phyloP scores from a whole-genome alignment of 352 stramenopile species.

The Globisporangium uncinulatum region DNA sequence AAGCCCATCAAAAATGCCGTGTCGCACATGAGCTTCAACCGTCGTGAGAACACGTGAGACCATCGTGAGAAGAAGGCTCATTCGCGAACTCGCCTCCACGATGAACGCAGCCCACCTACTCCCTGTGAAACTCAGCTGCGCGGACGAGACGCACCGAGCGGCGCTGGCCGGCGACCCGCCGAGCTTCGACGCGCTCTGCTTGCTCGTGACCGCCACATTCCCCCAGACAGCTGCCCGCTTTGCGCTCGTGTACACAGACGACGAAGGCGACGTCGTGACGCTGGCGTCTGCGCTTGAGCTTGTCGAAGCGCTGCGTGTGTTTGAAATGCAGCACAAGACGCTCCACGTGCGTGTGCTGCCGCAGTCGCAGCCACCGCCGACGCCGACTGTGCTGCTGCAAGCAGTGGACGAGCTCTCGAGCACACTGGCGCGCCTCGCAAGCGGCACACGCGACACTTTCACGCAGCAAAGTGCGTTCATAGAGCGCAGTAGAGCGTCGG shows the following conservation, averaged over 20 bases:
- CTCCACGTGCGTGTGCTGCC: constrained; percentile 61
- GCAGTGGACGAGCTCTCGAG: constrained; percentile 44
- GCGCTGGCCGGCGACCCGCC: constrained; percentile 25
- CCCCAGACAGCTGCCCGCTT: constrained; percentile 23
- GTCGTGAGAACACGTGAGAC: too few relatives aligned
- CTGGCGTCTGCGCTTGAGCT: constrained; percentile 47
- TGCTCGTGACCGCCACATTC: constrained; percentile 35
- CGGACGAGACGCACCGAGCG: constrained; percentile 41
- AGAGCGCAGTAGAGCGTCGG: constrained; percentile 45
- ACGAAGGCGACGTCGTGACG: constrained; percentile 65
- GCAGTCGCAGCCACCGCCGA: constrained; percentile 34
- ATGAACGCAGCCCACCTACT: constrained; percentile 9
- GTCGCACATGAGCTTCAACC: too few relatives aligned
- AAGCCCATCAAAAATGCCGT: too few relatives aligned
- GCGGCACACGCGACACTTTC: constrained; percentile 20
- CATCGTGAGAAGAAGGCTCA: too few relatives aligned
- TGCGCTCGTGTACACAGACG: constrained; percentile 62
- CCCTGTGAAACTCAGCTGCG: constrained; percentile 51
- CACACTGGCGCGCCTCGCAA: constrained; percentile 28
- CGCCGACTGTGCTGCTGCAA: constrained; percentile 21
- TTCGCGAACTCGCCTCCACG: neutral
- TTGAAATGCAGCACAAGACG: constrained; percentile 23
- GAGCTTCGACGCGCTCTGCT: constrained; percentile 37
- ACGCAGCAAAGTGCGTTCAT: constrained; percentile 28
- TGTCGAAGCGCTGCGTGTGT: constrained; percentile 46